Conservation (phyloP, 192 early-diverging fungal genomes). For the Pecoramyces ruminantium region DNA sequence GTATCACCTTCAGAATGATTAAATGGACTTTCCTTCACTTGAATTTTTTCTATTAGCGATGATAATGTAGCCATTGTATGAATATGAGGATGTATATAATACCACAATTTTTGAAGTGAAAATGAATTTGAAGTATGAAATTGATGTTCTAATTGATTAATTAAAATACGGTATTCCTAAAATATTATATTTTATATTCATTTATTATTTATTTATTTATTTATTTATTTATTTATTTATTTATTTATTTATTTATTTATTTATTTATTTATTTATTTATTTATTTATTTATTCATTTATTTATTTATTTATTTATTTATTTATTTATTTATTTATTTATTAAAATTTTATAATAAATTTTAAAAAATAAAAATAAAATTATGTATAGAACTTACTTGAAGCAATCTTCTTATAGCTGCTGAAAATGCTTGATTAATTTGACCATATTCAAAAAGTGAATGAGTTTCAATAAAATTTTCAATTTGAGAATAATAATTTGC, state of each 20-base stretch:
- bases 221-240: too few species aligned
- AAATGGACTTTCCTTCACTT: background rate
- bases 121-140: constrained; percentile 48
- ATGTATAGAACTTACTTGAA: too few species aligned
- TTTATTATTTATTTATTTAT: too few species aligned
- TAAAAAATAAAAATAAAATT: too few species aligned
- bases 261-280: too few species aligned
- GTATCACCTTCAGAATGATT: background rate
- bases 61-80: constrained; percentile 29
- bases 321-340: too few species aligned
- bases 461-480: constrained; percentile 56
- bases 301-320: too few species aligned
- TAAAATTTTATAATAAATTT: too few species aligned
- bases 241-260: too few species aligned
- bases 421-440: constrained; percentile 78
- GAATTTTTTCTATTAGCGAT: constrained; percentile 25
- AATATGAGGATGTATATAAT: constrained; percentile 65
- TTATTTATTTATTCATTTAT: too few species aligned
- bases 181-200: too few species aligned
- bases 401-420: constrained; percentile 53
- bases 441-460: constrained; percentile 62
- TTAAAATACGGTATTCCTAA: constrained; percentile 62
- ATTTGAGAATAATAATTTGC: constrained; percentile 57
- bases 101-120: constrained; percentile 84
- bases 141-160: constrained; percentile 82